phyloP scores from a whole-genome alignment of 2,329 filamentous ascomycete species.

The Penicillium griseofulvum region DNA sequence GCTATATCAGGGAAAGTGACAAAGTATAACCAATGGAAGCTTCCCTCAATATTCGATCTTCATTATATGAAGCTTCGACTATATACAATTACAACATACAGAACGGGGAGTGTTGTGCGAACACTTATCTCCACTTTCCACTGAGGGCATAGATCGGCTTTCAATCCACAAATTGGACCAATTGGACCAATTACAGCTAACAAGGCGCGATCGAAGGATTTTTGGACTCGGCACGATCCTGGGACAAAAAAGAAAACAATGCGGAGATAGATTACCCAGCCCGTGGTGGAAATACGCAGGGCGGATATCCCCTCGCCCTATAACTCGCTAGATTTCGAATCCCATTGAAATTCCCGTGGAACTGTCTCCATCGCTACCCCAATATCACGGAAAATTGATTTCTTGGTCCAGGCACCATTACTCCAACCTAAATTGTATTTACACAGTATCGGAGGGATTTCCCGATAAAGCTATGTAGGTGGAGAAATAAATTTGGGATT shows the following conservation, averaged over 20 bases:
- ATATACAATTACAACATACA: background rate
- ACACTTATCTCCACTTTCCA: slow-evolving; percentile 3
- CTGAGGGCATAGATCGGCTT: background rate
- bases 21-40: slow-evolving; percentile 14
- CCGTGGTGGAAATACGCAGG: background rate
- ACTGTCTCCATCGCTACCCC: background rate
- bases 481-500: background rate
- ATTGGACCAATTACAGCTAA: background rate
- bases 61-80: background rate
- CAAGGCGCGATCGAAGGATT: slow-evolving; percentile 3
- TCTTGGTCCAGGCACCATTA: background rate
- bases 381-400: background rate
- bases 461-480: background rate
- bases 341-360: background rate
- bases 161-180: background rate
- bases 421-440: background rate
- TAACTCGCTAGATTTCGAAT: background rate
- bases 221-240: background rate
- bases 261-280: slow-evolving; percentile 2
- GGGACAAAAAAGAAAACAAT: background rate
- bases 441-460: background rate
- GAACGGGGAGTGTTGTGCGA: background rate
- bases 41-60: slow-evolving; percentile 6
- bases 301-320: background rate
- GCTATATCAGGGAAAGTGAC: background rate